phyloP scores from a whole-genome alignment of 2,329 filamentous ascomycete species.

The Botrytis medusae region DNA sequence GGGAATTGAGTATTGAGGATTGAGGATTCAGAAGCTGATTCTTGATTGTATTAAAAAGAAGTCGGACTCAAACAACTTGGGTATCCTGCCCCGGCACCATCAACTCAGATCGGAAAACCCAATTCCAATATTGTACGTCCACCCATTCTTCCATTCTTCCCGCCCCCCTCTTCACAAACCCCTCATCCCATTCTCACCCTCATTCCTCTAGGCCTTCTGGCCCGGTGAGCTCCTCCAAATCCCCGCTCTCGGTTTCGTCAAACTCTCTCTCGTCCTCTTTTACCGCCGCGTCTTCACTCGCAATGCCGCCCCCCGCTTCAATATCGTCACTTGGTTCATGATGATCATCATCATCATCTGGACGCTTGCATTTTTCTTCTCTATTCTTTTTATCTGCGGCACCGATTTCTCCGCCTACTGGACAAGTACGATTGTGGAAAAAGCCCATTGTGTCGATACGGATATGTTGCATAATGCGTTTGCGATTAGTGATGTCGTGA shows the following conservation, averaged over 20 bases:
- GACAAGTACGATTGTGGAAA: conserved; percentile 15
- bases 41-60: neutral
- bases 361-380: conserved; percentile 14
- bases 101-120: conserved; percentile 10
- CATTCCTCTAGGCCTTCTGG: conserved; percentile 10
- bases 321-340: conserved; percentile 9
- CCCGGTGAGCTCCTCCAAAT: conserved; percentile 17
- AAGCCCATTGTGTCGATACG: conserved; percentile 15
- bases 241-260: conserved; percentile 15
- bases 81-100: conserved; percentile 2
- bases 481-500: conserved; percentile 17
- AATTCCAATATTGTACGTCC: conserved; percentile 11
- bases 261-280: conserved; percentile 20
- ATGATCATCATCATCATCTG: conserved; percentile 1
- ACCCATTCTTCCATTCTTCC: too few species aligned
- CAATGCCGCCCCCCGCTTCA: conserved; percentile 11
- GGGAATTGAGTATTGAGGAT: neutral
- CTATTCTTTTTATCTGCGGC: conserved; percentile 18
- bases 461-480: conserved; percentile 18
- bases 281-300: conserved; percentile 17
- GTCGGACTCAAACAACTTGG: conserved; percentile 13
- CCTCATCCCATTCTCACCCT: neutral
- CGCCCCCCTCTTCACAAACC: too few species aligned
- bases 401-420: conserved; percentile 3
- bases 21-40: neutral